Evolutionary conservation across 2,329 filamentous ascomycete genomes (phyloP).

Genomic region (Juglanconis sp.): DNA sequence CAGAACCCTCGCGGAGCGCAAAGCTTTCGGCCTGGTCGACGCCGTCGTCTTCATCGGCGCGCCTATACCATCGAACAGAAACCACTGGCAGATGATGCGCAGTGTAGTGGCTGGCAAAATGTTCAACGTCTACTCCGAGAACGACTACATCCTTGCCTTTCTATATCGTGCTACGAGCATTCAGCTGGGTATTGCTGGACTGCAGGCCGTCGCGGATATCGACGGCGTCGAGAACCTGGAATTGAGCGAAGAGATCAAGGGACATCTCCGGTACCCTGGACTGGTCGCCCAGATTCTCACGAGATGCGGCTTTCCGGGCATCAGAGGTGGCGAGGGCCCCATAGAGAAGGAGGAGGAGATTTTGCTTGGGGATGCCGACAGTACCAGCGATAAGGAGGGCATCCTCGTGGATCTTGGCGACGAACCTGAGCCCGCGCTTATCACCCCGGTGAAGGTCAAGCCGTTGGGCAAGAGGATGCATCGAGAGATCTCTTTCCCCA

Average conservation of each 20-base stretch:
- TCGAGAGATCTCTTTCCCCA: conserved; percentile 13
- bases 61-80: conserved; percentile 68
- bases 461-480: conserved; percentile 4
- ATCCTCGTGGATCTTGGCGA: conserved; percentile 44
- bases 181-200: conserved; percentile 77
- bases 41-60: conserved; percentile 79
- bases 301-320: conserved; percentile 48
- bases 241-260: conserved; percentile 47
- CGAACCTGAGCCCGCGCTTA: conserved; percentile 10
- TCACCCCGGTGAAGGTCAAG: conserved; percentile 7
- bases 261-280: conserved; percentile 34
- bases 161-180: conserved; percentile 82
- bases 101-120: conserved; percentile 77
- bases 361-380: conserved; percentile 30
- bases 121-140: conserved; percentile 84
- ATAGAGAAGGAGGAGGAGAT: conserved; percentile 51
- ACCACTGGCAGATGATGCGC: conserved; percentile 74
- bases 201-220: conserved; percentile 69
- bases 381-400: conserved; percentile 25
- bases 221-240: conserved; percentile 60
- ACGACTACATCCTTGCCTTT: conserved; percentile 84
- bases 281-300: conserved; percentile 50
- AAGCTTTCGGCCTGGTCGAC: conserved; percentile 81
- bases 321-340: conserved; percentile 38
- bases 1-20: conserved; percentile 69